Evolutionary conservation across 306 rosid species (phyloP).

Genomic region (Sicyos baderoa): DNA sequence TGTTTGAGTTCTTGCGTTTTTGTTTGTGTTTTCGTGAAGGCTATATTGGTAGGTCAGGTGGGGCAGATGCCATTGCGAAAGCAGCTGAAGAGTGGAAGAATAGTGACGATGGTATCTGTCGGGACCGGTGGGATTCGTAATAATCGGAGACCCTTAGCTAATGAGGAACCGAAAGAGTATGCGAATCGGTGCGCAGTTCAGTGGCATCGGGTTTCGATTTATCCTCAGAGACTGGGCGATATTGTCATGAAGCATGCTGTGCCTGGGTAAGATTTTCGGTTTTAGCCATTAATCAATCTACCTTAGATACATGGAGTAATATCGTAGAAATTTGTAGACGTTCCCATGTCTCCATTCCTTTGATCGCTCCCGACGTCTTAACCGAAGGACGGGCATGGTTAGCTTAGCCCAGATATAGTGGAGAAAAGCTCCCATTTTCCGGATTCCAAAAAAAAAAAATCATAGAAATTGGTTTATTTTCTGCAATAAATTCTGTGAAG

Average conservation of each 20-base stretch:
- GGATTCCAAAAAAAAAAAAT: too few species aligned
- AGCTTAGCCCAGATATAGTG: too few species aligned
- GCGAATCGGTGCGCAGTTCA: slow-evolving; percentile 64
- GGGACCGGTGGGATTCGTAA: slow-evolving; percentile 93
- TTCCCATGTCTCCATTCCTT: too few species aligned
- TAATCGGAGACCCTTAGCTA: slow-evolving; percentile 64
- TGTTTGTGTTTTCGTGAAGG: slow-evolving; percentile 34
- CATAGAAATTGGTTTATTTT: neutral
- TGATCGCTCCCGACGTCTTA: too few species aligned
- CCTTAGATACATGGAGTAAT: slow-evolving; percentile 1
- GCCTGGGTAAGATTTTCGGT: slow-evolving; percentile 44
- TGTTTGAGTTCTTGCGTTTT: slow-evolving; percentile 5
- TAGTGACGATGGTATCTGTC: slow-evolving; percentile 51
- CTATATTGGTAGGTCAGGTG: slow-evolving; percentile 68
- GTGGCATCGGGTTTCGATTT: slow-evolving; percentile 84
- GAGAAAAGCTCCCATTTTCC: too few species aligned
- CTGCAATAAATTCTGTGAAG: too few species aligned
- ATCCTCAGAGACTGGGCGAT: slow-evolving; percentile 49
- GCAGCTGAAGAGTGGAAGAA: slow-evolving; percentile 50
- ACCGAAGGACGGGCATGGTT: too few species aligned
- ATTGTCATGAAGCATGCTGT: slow-evolving; percentile 35
- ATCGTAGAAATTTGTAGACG: neutral
- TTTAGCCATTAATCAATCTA: neutral
- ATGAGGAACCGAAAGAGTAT: slow-evolving; percentile 64
- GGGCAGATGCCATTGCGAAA: slow-evolving; percentile 87